A percentile compares a stretch with the other conserved stretches of the same genome.
Evolutionary conservation across 805 yeast species (phyloP).

Genomic region (Zygosaccharomyces bisporus): DNA sequence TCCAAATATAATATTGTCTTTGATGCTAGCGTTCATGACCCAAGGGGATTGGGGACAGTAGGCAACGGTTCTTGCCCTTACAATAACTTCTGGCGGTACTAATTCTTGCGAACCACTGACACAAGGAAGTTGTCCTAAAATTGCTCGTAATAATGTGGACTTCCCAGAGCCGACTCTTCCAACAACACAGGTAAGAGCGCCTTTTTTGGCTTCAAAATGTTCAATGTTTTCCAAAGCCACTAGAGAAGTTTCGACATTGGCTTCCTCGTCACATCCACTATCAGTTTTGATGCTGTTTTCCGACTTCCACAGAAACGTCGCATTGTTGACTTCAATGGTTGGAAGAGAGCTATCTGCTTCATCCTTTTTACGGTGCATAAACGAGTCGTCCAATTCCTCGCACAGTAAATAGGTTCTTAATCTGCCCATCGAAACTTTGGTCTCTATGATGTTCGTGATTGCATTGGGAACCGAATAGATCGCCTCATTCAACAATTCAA

Average conservation of each 20-base stretch:
- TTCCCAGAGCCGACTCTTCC: slow-evolving; percentile 71
- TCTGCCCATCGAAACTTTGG: slow-evolving; percentile 55
- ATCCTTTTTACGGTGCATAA: slow-evolving; percentile 29
- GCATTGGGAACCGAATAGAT: slow-evolving; percentile 56
- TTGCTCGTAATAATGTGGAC: slow-evolving; percentile 51
- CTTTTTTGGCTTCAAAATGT: slow-evolving; percentile 48
- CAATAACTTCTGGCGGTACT: slow-evolving; percentile 25
- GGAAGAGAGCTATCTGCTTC: slow-evolving; percentile 21
- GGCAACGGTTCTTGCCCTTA: slow-evolving; percentile 42
- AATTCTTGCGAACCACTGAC: slow-evolving; percentile 26
- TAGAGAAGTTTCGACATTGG: slow-evolving; percentile 41
- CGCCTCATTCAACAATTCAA: slow-evolving; percentile 56
- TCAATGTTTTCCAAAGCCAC: slow-evolving; percentile 47
- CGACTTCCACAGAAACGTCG: slow-evolving; percentile 52
- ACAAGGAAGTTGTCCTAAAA: slow-evolving; percentile 53
- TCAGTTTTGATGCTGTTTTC: slow-evolving; percentile 20
- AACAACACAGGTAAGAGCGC: slow-evolving; percentile 55
- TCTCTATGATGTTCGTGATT: slow-evolving; percentile 55
- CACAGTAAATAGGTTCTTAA: slow-evolving; percentile 46
- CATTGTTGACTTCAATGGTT: slow-evolving; percentile 44
- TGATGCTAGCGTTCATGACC: slow-evolving; percentile 49
- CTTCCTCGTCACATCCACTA: slow-evolving; percentile 42
- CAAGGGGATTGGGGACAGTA: slow-evolving; percentile 61
- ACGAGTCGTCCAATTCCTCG: slow-evolving; percentile 43
- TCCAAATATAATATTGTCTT: slow-evolving; percentile 52